Evolutionary conservation across 139 green algal species (phyloP).

Genomic region (Ostreobium quekettii): DNA sequence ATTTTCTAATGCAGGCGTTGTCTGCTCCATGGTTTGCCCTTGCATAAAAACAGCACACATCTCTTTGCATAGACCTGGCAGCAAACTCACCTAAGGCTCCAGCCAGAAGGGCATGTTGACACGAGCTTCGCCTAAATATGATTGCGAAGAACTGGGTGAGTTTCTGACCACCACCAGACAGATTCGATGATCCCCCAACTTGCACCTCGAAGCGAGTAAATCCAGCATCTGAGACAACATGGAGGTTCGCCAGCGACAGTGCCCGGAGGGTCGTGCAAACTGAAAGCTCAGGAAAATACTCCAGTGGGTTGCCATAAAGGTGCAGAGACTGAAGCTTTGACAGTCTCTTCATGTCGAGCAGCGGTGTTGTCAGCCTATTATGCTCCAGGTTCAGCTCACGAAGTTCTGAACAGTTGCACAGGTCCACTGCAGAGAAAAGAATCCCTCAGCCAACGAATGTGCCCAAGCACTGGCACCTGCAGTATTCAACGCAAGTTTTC

Average conservation of each 20-base stretch:
- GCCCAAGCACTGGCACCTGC: conserved; percentile 4
- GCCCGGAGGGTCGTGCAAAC: conserved; percentile 56
- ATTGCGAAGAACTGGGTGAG: conserved; percentile 72
- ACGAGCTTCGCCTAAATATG: conserved; percentile 67
- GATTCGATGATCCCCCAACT: conserved; percentile 16
- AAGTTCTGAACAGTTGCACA: conserved; percentile 54
- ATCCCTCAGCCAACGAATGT: not conserved
- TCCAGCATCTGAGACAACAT: conserved; percentile 32
- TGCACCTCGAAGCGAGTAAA: conserved; percentile 41
- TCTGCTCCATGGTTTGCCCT: too few species aligned
- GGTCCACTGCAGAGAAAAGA: conserved; percentile 46
- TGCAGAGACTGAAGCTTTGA: conserved; percentile 27
- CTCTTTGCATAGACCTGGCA: too few species aligned
- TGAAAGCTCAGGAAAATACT: conserved; percentile 87
- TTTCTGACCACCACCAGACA: conserved; percentile 36
- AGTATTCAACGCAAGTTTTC: not conserved
- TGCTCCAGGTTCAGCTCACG: conserved; percentile 74
- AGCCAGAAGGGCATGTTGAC: conserved; percentile 78
- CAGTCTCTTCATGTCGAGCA: conserved; percentile 59
- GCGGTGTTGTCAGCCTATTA: conserved; percentile 67
- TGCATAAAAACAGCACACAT: too few species aligned
- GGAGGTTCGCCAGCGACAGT: conserved; percentile 67
- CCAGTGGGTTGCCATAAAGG: conserved; percentile 78
- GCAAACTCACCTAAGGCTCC: conserved; percentile 55
- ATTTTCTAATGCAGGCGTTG: too few species aligned